Percentiles rank a stretch among this genome's conserved stretches.
phyloP scores from a whole-genome alignment of 192 early-diverging fungal species.

The Coemansia asiatica region DNA sequence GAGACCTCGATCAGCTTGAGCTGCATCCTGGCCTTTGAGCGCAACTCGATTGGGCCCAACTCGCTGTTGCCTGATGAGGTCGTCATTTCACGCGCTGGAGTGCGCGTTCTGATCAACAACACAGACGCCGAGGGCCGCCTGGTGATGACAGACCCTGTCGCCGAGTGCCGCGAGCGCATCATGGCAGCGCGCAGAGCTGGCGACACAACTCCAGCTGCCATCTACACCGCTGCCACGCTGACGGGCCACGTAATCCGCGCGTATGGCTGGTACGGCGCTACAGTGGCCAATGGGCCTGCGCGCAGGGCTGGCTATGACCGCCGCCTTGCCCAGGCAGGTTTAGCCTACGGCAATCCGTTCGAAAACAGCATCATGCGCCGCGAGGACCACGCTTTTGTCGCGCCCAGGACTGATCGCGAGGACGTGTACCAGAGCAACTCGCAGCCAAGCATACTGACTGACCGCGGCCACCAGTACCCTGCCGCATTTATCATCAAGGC shows the following conservation, averaged over 20 bases:
- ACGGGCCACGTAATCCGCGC: conserved; percentile 83
- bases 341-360: conserved; percentile 75
- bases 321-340: conserved; percentile 65
- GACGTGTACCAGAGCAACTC: conserved; percentile 84
- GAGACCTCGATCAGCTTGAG: conserved; percentile 70
- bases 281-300: conserved; percentile 77
- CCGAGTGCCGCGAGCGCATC: conserved; percentile 72
- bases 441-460: conserved; percentile 67
- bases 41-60: conserved; percentile 81
- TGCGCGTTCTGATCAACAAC: conserved; percentile 76
- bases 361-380: conserved; percentile 79
- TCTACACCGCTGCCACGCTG: conserved; percentile 84
- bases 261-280: conserved; percentile 72
- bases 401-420: conserved; percentile 66
- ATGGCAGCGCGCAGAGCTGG: conserved; percentile 60
- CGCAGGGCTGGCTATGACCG: conserved; percentile 60
- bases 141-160: conserved; percentile 80
- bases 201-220: conserved; percentile 48
- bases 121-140: conserved; percentile 91
- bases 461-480: conserved; percentile 85
- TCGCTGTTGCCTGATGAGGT: conserved; percentile 83
- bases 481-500: conserved; percentile 81
- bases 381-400: conserved; percentile 70
- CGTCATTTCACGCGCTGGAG: conserved; percentile 72
- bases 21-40: conserved; percentile 73